Evolutionary conservation across 805 yeast genomes (phyloP).

Genomic region (Candida germanica): DNA sequence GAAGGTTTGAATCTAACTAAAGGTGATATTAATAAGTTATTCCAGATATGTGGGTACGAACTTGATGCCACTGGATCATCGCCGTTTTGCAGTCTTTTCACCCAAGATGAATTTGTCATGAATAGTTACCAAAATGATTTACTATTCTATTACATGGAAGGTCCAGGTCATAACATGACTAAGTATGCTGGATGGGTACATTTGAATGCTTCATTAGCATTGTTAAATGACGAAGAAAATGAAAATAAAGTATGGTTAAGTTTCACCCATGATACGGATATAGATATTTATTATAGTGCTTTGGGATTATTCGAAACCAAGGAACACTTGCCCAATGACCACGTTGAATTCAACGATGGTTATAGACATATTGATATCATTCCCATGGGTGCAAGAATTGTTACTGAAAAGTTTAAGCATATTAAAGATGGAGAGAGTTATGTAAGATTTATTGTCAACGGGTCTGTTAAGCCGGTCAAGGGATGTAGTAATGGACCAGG

Average conservation of each 20-base stretch:
- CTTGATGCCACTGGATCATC: slow-evolving; percentile 67
- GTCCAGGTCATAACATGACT: slow-evolving; percentile 60
- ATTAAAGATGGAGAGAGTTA: slow-evolving; percentile 22
- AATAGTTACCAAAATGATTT: slow-evolving; percentile 62
- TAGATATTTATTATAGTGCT: slow-evolving; percentile 60
- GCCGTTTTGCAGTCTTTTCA: slow-evolving; percentile 63
- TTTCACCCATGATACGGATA: slow-evolving; percentile 73
- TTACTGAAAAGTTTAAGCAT: slow-evolving; percentile 35
- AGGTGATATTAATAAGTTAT: slow-evolving; percentile 50
- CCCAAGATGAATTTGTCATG: slow-evolving; percentile 62
- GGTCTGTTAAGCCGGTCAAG: slow-evolving; percentile 37
- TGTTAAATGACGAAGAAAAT: slow-evolving; percentile 42
- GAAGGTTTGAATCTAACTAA: slow-evolving; percentile 51
- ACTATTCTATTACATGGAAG: slow-evolving; percentile 55
- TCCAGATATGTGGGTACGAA: slow-evolving; percentile 72
- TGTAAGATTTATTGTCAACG: slow-evolving; percentile 39
- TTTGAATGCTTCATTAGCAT: slow-evolving; percentile 47
- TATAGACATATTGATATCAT: slow-evolving; percentile 41
- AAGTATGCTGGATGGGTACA: slow-evolving; percentile 59
- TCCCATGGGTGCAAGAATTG: slow-evolving; percentile 41
- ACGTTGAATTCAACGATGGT: slow-evolving; percentile 45
- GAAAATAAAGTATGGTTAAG: slow-evolving; percentile 58
- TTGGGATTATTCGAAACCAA: slow-evolving; percentile 52
- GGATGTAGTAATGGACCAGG: slow-evolving; percentile 40
- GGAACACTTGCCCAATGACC: slow-evolving; percentile 42